Evolutionary conservation across 2,329 filamentous ascomycete species (phyloP).

Genomic region (Ceratocystis diversiconidia): DNA sequence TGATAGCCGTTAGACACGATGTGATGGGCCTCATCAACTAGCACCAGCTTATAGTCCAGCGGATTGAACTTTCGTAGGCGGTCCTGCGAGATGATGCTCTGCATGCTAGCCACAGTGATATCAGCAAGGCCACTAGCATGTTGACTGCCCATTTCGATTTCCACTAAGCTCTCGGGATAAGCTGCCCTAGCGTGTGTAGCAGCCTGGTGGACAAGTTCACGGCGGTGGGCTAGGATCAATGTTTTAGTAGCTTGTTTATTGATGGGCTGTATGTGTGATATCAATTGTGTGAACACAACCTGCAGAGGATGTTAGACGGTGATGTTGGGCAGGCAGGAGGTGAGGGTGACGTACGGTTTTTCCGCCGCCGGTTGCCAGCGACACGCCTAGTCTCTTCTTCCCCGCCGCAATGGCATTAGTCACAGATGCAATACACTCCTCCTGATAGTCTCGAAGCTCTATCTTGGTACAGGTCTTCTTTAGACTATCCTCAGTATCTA

Average conservation of each 20-base stretch:
- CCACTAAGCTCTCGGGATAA: conserved; percentile 68
- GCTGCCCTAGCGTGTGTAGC: conserved; percentile 66
- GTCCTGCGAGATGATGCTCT: conserved; percentile 63
- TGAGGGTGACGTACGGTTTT: conserved; percentile 52
- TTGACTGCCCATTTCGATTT: conserved; percentile 78
- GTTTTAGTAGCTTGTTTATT: conserved; percentile 53
- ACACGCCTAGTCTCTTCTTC: conserved; percentile 68
- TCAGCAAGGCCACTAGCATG: conserved; percentile 70
- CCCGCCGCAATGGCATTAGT: conserved; percentile 53
- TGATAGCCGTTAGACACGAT: conserved; percentile 78
- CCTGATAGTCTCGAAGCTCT: conserved; percentile 67
- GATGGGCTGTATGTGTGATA: conserved; percentile 54
- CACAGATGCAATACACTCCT: conserved; percentile 80
- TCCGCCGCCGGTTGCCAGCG: conserved; percentile 73
- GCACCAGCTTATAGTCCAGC: conserved; percentile 64
- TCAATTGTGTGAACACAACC: conserved; percentile 94
- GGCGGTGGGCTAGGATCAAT: conserved; percentile 79
- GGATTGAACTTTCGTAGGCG: conserved; percentile 76
- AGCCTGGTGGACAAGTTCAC: conserved; percentile 89
- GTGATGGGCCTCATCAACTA: conserved; percentile 95
- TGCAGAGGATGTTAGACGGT: conserved; percentile 24
- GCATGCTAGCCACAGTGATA: conserved; percentile 84
- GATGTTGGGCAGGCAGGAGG: neutral
- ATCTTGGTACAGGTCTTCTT: conserved; percentile 25
- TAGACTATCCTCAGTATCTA: neutral